Evolutionary conservation across 805 yeast genomes (phyloP).

Genomic region (Cyberlindnera maclurae): DNA sequence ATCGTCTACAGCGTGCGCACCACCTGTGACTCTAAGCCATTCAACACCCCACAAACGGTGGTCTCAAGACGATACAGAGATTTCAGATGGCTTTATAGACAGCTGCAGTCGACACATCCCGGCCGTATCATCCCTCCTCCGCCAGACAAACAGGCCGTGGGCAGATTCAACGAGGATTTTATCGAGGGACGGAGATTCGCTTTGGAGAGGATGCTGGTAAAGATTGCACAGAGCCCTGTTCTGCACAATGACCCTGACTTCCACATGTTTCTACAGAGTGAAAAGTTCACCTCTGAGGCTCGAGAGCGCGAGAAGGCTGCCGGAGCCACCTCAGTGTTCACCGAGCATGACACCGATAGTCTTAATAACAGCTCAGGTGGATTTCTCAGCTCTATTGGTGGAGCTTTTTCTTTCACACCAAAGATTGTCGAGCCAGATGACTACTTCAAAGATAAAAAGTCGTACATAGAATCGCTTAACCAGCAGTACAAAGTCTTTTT

Average conservation of each 20-base stretch:
- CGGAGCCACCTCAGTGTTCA: constrained; percentile 33
- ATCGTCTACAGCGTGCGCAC: constrained; percentile 79
- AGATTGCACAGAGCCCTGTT: constrained; percentile 49
- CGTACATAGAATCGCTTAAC: constrained; percentile 66
- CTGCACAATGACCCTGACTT: constrained; percentile 73
- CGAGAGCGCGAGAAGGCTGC: constrained; percentile 56
- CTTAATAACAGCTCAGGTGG: constrained; percentile 36
- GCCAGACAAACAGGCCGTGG: constrained; percentile 88
- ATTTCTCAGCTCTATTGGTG: constrained; percentile 61
- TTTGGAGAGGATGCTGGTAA: constrained; percentile 76
- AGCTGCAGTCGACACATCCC: constrained; percentile 77
- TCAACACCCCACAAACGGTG: constrained; percentile 34
- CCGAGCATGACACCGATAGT: constrained; percentile 26
- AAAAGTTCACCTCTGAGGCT: constrained; percentile 61
- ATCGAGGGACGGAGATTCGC: constrained; percentile 80
- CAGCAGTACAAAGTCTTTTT: constrained; percentile 61
- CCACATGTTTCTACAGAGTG: constrained; percentile 67
- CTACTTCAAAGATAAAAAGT: constrained; percentile 63
- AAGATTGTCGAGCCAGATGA: constrained; percentile 74
- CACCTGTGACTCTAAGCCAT: constrained; percentile 31
- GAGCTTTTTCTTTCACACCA: constrained; percentile 56
- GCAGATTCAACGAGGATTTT: constrained; percentile 85
- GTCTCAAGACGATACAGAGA: constrained; percentile 87
- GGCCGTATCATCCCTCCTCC: constrained; percentile 94
- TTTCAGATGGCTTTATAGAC: constrained; percentile 91